phyloP scores from a whole-genome alignment of 2,329 filamentous ascomycete species.

The Raffaelea deltoideospora region DNA sequence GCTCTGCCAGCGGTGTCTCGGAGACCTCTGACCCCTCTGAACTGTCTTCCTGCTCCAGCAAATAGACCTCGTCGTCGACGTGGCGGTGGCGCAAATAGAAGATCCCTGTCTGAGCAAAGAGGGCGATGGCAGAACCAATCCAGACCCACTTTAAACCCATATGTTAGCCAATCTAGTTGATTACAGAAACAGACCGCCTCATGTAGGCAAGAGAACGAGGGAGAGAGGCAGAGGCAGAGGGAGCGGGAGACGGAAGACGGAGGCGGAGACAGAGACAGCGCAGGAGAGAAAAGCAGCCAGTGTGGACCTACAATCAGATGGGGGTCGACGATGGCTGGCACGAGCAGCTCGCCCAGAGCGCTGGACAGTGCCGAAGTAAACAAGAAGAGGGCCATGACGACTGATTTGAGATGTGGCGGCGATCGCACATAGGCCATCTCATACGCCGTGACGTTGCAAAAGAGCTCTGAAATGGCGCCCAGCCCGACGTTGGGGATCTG shows the following conservation, averaged over 20 bases:
- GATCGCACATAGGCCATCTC: neutral
- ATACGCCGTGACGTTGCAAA: neutral
- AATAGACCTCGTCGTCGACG: constrained; percentile 32
- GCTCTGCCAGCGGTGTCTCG: neutral
- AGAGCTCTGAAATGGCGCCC: neutral
- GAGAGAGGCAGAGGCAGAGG: neutral
- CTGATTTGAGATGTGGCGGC: neutral
- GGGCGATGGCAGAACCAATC: constrained; percentile 30
- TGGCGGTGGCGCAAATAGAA: constrained; percentile 31
- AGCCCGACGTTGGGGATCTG: neutral
- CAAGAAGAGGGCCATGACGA: neutral
- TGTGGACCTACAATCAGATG: constrained; percentile 18
- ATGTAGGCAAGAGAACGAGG: too few species aligned
- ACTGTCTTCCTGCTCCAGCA: constrained; percentile 13
- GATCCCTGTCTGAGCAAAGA: constrained; percentile 28
- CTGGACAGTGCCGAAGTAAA: neutral
- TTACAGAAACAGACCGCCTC: too few species aligned
- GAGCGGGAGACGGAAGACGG: neutral
- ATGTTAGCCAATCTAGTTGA: too few species aligned
- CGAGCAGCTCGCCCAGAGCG: constrained; percentile 25
- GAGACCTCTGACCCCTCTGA: too few species aligned
- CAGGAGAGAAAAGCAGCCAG: too few species aligned
- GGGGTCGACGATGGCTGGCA: constrained; percentile 26
- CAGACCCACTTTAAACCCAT: constrained; percentile 26
- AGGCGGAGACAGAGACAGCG: too few species aligned